phyloP scores from a whole-genome alignment of 75 land plant genomes.

The Chamaecyparis obtusa region DNA sequence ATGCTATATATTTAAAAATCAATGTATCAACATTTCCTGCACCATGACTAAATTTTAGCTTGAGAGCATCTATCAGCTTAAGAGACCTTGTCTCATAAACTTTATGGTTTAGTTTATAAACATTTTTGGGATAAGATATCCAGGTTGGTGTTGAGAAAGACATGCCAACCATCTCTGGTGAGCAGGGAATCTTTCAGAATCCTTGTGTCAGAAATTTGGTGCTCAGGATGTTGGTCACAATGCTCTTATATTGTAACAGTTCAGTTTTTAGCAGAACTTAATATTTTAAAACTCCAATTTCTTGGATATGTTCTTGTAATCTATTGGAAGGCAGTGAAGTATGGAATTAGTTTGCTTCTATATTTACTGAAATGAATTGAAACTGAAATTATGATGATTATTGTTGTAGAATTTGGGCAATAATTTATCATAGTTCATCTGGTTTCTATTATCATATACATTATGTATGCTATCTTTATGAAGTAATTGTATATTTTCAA shows the following conservation, averaged over 20 bases:
- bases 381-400: not conserved
- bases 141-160: not conserved
- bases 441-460: not conserved
- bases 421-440: not conserved
- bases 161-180: not conserved
- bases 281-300: not conserved
- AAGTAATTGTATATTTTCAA: not conserved
- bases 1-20: not conserved
- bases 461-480: not conserved
- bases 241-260: not conserved
- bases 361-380: not conserved
- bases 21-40: not conserved
- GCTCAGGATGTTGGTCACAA: not conserved
- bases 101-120: not conserved
- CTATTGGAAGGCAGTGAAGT: not conserved
- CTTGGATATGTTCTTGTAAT: not conserved
- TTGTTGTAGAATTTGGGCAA: not conserved
- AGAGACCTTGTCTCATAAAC: not conserved
- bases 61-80: not conserved
- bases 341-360: not conserved
- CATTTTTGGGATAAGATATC: not conserved
- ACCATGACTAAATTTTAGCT: not conserved
- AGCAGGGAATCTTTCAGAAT: not conserved
- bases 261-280: not conserved
- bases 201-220: not conserved